Evolutionary conservation across 805 yeast genomes (phyloP).

Genomic region (Candida loeiensis): DNA sequence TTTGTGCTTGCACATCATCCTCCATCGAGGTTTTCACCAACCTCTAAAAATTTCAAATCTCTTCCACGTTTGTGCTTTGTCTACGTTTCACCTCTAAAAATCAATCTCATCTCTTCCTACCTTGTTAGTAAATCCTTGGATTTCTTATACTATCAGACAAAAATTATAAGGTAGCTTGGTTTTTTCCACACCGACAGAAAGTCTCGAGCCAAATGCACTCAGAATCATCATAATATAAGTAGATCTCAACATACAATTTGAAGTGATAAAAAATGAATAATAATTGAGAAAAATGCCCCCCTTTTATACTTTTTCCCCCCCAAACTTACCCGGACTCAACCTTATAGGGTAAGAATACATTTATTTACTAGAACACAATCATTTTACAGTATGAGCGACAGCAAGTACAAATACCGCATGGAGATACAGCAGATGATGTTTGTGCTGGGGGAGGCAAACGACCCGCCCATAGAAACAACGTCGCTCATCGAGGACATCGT

Average conservation of each 20-base stretch:
- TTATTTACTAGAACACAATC: too few relatives aligned
- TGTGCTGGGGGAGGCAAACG: constrained; percentile 92
- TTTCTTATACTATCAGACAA: constrained; percentile 47
- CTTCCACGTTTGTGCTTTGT: too few relatives aligned
- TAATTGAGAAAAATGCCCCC: too few relatives aligned
- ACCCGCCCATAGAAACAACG: constrained; percentile 89
- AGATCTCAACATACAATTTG: constrained; percentile 8
- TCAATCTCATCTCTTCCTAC: too few relatives aligned
- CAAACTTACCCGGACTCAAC: not conserved
- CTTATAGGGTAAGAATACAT: not conserved
- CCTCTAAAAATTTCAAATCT: too few relatives aligned
- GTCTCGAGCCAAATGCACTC: constrained; percentile 99
- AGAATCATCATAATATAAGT: constrained; percentile 63
- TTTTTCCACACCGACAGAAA: constrained; percentile 95
- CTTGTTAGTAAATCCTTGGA: not conserved
- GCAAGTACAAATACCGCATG: constrained; percentile 71
- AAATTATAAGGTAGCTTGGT: constrained; percentile 89
- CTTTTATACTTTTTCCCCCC: constrained; percentile 5
- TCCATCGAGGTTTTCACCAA: too few relatives aligned
- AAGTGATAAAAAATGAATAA: too few relatives aligned
- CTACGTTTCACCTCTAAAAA: too few relatives aligned
- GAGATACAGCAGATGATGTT: constrained; percentile 99
- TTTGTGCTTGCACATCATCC: too few relatives aligned
- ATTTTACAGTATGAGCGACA: constrained; percentile 15
- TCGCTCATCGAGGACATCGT: constrained; percentile 94